These are phyloP conservation scores for apple (Malus domestica) DNA, from an alignment of 306 rosid species.

Conservation along the genomic window ASM211411v1 NC_041792.1:8861501-8862000, in stretches of 20 bases:
- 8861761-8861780: slow-evolving; percentile 54
- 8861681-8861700: slow-evolving; percentile 41
- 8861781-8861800: slow-evolving; percentile 59
- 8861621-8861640: slow-evolving; percentile 23
- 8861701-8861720: slow-evolving; percentile 84
- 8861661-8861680: slow-evolving; percentile 1
- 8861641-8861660: background rate
- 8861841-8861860: background rate
- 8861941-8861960: slow-evolving; percentile 92
- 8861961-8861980: slow-evolving; percentile 86
- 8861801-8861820: background rate
- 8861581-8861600: slow-evolving; percentile 81
- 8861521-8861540: slow-evolving; percentile 54
- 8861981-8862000: slow-evolving; percentile 77
- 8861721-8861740: slow-evolving; percentile 86
- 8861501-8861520: background rate
- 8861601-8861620: slow-evolving; percentile 68
- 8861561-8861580: slow-evolving; percentile 87
- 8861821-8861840: too few relatives aligned
- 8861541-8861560: slow-evolving; percentile 52
- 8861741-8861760: slow-evolving; percentile 56
- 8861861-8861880: slow-evolving; percentile 39
- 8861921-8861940: slow-evolving; percentile 64
- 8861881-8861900: slow-evolving; percentile 60
- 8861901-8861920: slow-evolving; percentile 51